Percentiles rank a stretch among this genome's conserved stretches.
Evolutionary conservation across 2,329 filamentous ascomycete species (phyloP).

Genomic region (Sporothrix protearum): DNA sequence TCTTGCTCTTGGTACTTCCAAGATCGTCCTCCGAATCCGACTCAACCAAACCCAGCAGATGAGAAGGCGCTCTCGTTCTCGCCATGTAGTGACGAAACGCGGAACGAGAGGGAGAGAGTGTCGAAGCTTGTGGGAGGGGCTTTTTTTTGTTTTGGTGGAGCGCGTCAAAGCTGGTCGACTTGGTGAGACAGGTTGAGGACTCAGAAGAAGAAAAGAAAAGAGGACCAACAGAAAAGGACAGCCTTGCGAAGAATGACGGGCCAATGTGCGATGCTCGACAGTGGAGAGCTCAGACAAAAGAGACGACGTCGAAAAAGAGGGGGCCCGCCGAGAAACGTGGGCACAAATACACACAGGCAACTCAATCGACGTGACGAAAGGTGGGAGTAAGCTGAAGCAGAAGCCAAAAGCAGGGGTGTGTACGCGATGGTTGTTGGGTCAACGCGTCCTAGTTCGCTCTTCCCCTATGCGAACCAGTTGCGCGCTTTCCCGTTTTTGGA

Average conservation of each 20-base stretch:
- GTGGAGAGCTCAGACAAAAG: background rate
- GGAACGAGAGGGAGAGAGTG: background rate
- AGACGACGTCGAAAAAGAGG: slow-evolving; percentile 15
- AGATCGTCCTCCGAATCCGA: slow-evolving; percentile 48
- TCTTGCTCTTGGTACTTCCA: slow-evolving; percentile 29
- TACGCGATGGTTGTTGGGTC: slow-evolving; percentile 21
- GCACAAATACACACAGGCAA: slow-evolving; percentile 7
- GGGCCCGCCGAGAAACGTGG: background rate
- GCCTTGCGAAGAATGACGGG: background rate
- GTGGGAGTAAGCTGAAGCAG: background rate
- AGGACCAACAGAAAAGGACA: background rate
- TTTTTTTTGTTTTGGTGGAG: background rate
- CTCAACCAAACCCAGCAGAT: slow-evolving; percentile 40
- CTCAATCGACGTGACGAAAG: background rate
- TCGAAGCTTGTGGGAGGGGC: background rate
- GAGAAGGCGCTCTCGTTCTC: slow-evolving; percentile 31
- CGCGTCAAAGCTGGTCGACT: background rate
- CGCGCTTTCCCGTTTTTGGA: background rate
- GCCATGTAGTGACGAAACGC: slow-evolving; percentile 32
- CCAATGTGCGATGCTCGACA: background rate
- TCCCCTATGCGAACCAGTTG: background rate
- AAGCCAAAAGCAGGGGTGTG: background rate
- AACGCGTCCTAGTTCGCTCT: slow-evolving; percentile 15
- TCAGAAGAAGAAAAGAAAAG: background rate
- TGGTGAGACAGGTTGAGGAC: background rate